These are phyloP conservation scores for Neonectria ditissima DNA, from an alignment of 2,329 filamentous ascomycete genomes.

Conservation along the genomic window DNA sequence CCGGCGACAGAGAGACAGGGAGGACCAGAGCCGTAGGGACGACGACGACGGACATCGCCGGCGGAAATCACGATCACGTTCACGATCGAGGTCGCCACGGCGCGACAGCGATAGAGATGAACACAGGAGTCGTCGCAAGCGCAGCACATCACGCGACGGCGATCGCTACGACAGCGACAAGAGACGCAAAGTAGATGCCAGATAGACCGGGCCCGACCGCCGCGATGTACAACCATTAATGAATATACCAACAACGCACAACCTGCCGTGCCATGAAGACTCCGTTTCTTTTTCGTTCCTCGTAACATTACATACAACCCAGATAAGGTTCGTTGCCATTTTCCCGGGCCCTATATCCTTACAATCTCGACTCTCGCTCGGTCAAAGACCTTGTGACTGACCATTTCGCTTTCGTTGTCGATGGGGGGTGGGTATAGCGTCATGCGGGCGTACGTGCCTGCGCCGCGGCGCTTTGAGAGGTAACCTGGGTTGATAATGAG, in stretches of 20 bases:
- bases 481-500: conserved; percentile 91
- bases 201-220: conserved; percentile 36
- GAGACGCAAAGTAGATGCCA: conserved; percentile 66
- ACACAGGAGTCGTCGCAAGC: conserved; percentile 64
- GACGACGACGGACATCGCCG: conserved; percentile 34
- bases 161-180: conserved; percentile 70
- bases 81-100: conserved; percentile 67
- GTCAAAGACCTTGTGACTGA: conserved; percentile 83
- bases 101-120: conserved; percentile 57
- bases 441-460: conserved; percentile 89
- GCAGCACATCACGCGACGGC: conserved; percentile 66
- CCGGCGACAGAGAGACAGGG: conserved; percentile 42
- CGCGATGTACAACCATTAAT: conserved; percentile 40
- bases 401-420: conserved; percentile 69
- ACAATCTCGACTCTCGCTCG: conserved; percentile 89
- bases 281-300: conserved; percentile 33
- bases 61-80: conserved; percentile 51
- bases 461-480: conserved; percentile 83
- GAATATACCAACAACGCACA: conserved; percentile 39
- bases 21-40: conserved; percentile 45
- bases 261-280: conserved; percentile 21
- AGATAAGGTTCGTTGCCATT: conserved; percentile 9
- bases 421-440: conserved; percentile 75
- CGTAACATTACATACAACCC: conserved; percentile 35
- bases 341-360: conserved; percentile 68